Evolutionary conservation across 768 basidiomycete genomes (phyloP), one percentile per base, ranked within the genome.

Genomic region (Podaxis sp.): DNA sequence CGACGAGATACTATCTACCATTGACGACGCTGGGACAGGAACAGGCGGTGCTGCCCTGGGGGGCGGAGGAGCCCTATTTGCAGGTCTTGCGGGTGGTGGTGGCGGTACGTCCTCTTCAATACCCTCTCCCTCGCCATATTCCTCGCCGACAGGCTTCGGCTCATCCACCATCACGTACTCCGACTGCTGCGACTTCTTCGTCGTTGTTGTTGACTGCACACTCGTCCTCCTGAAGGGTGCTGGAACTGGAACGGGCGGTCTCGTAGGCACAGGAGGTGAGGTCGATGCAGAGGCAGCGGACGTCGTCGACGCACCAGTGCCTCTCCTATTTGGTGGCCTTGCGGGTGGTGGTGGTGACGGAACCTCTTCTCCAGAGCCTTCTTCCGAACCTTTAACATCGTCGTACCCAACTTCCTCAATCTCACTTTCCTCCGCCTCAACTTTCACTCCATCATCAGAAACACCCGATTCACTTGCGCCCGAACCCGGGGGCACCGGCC

Each of bases 351-450:
- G 83, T 24, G 44, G 44, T 2, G 87, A 86, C 0, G 85, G 81
- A 2, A 74, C 74, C 56, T 81, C 80, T 33, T 52, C 63, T 26
- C 22, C 58, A 26, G 61, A 56, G n/a, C 36, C 36, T 59, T 82
- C 83, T 57, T 80, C 79, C 39, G 75, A 80, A 59, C 83, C 79
- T 56, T 75, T 74, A 26, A 77, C 81, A 65, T 88, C 87, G 39
- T 86, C 84, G 63, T 87, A 79, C 8, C 74, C 77, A 8, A 88
- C 83, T 66, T 90, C 88, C 66, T 91, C 89, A 13, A 85, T 76
- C 69, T 90, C 88, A 64, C 87, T 90, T 67, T 90, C 89, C 68
- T 90, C 88, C 5, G 81, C 84, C 63, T 90, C 90, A 26, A 86
- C 84, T 40, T 80, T 79, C 24, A 87, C 86, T 9, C 83, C 83